Conservation (phyloP, 208 protist genomes). For the Leishmania tropica region DNA sequence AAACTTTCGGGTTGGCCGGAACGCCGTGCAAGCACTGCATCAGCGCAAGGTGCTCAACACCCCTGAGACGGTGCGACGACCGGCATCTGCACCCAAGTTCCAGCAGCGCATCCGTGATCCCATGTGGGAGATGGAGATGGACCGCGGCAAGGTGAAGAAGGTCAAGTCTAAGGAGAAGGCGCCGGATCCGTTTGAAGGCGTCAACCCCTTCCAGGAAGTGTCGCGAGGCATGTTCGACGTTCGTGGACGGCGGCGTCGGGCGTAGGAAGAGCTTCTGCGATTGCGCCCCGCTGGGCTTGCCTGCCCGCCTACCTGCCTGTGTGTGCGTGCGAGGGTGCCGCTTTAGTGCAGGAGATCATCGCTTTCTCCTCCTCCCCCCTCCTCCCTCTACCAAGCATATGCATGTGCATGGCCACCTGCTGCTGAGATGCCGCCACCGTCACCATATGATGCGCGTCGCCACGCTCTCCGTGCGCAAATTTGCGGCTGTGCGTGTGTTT, state of each 20-base stretch:
- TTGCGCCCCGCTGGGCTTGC: too few relatives aligned
- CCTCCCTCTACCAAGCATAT: neutral
- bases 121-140: slow-evolving; percentile 88
- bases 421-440: neutral
- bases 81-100: slow-evolving; percentile 62
- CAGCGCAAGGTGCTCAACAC: slow-evolving; percentile 28
- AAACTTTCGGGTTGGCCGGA: slow-evolving; percentile 32
- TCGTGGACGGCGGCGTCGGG: slow-evolving; percentile 35
- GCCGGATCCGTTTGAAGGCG: slow-evolving; percentile 20
- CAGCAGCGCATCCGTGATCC: slow-evolving; percentile 77
- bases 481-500: too few relatives aligned
- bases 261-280: neutral
- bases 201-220: slow-evolving; percentile 59
- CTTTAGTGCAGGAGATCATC: neutral
- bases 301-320: neutral
- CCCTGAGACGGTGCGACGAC: slow-evolving; percentile 52
- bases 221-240: slow-evolving; percentile 44
- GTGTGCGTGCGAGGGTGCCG: neutral
- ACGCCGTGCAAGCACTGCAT: slow-evolving; percentile 54
- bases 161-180: slow-evolving; percentile 53
- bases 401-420: neutral
- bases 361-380: neutral
- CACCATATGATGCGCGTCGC: neutral
- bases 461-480: neutral
- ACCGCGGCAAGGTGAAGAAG: slow-evolving; percentile 85